These are phyloP conservation scores for Theileria orientalis DNA, from an alignment of 169 alveolate genomes.

Conservation along the genomic window DNA sequence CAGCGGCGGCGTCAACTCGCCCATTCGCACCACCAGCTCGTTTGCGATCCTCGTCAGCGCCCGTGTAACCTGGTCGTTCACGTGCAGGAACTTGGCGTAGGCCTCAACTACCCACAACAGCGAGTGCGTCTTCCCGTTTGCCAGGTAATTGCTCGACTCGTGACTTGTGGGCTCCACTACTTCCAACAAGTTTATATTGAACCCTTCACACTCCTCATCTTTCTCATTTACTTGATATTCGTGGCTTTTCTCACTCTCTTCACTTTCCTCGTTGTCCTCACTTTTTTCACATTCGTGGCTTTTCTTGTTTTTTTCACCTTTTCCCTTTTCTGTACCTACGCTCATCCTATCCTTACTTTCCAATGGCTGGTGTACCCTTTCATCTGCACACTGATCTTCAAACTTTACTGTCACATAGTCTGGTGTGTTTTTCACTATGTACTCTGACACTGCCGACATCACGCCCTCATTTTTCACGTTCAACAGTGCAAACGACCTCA, in stretches of 20 bases:
- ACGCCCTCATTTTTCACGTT: slow-evolving; percentile 36
- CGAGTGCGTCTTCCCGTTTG: slow-evolving; percentile 45
- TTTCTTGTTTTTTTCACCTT: not conserved
- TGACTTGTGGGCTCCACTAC: not conserved
- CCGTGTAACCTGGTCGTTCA: slow-evolving; percentile 39
- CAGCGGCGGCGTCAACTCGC: slow-evolving; percentile 33
- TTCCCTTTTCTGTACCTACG: no score
- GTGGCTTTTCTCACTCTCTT: not conserved
- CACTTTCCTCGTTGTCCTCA: not conserved
- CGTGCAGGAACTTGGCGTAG: slow-evolving; percentile 33
- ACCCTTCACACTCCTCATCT: slow-evolving; percentile 7
- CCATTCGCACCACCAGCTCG: slow-evolving; percentile 28
- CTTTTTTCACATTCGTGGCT: not conserved
- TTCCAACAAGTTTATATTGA: slow-evolving; percentile 40
- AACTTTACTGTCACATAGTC: slow-evolving; percentile 34
- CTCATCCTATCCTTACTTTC: no score
- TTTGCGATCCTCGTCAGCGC: slow-evolving; percentile 44
- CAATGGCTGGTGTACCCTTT: not conserved
- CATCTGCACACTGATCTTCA: slow-evolving; percentile 16
- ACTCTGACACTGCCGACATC: slow-evolving; percentile 15
- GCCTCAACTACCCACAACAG: slow-evolving; percentile 56
- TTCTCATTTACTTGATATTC: not conserved
- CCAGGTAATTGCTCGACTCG: slow-evolving; percentile 9
- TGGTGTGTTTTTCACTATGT: slow-evolving; percentile 28
- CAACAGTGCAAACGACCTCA: slow-evolving; percentile 34